These are phyloP conservation scores for Leucosporidium creatinivorum DNA, from an alignment of 768 basidiomycete genomes.

Conservation along the genomic window DNA sequence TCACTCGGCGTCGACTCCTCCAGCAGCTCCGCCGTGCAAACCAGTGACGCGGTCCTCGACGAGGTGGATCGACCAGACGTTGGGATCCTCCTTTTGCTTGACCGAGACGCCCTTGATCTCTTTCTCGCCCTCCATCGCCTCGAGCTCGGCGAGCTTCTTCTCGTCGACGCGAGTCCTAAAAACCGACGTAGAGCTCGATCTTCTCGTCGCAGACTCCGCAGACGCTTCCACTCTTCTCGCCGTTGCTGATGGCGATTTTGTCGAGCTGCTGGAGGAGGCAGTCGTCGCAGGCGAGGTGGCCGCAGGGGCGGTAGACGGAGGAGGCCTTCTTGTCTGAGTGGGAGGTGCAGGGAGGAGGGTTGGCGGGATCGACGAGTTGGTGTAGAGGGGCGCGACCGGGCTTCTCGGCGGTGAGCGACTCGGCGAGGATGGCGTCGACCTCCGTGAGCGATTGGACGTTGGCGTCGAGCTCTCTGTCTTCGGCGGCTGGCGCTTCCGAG, in stretches of 20 bases:
- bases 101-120: background rate
- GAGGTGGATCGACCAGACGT: background rate
- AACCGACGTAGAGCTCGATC: background rate
- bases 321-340: background rate
- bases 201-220: background rate
- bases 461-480: background rate
- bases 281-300: background rate
- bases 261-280: background rate
- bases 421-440: background rate
- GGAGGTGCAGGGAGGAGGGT: background rate
- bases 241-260: too few species aligned
- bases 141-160: background rate
- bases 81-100: background rate
- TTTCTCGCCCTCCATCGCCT: slow-evolving; percentile 1
- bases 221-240: too few species aligned
- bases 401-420: background rate
- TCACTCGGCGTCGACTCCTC: too few species aligned
- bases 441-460: slow-evolving; percentile 2
- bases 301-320: background rate
- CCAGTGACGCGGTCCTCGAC: background rate
- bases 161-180: background rate
- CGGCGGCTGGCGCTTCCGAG: background rate
- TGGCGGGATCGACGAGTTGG: background rate
- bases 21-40: too few species aligned
- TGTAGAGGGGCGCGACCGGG: too few species aligned